phyloP scores from a whole-genome alignment of 106 monocot genomes.

The Dendrobium officinale region DNA sequence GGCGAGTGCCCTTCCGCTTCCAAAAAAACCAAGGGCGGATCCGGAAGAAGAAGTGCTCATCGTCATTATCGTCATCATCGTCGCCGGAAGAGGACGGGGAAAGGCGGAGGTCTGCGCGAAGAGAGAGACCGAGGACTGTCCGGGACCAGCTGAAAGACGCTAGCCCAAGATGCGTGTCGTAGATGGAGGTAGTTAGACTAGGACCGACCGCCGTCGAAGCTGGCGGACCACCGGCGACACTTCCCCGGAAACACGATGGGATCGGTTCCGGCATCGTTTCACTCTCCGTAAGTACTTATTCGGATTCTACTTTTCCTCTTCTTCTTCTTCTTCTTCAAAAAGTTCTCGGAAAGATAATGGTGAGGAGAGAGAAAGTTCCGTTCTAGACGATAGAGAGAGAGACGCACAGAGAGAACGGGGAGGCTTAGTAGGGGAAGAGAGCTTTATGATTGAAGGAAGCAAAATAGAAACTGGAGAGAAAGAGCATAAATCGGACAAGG shows the following conservation, averaged over 20 bases:
- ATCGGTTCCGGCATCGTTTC: conserved; percentile 33
- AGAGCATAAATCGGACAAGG: background rate
- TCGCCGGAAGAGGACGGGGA: background rate
- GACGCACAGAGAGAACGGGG: background rate
- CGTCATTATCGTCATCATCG: conserved; percentile 8
- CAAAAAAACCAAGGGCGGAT: conserved; percentile 66
- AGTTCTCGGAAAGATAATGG: background rate
- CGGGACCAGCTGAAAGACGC: conserved; percentile 66
- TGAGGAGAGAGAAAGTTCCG: background rate
- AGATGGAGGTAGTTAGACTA: conserved; percentile 46
- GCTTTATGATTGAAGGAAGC: background rate
- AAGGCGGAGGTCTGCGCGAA: conserved; percentile 50
- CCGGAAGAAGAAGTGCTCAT: conserved; percentile 21
- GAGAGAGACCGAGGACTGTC: conserved; percentile 56
- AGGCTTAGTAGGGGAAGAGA: background rate
- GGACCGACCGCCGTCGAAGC: conserved; percentile 19
- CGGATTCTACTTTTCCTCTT: background rate
- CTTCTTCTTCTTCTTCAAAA: background rate
- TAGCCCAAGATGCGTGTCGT: conserved; percentile 52
- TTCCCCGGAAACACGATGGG: conserved; percentile 36
- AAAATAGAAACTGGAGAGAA: background rate
- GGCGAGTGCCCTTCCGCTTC: conserved; percentile 52
- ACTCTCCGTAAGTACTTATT: background rate
- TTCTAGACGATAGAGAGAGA: background rate
- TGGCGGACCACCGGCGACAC: conserved; percentile 11